These are phyloP conservation scores for Penicillium sp. DNA, from an alignment of 2,329 filamentous ascomycete genomes.

Conservation along the genomic window DNA sequence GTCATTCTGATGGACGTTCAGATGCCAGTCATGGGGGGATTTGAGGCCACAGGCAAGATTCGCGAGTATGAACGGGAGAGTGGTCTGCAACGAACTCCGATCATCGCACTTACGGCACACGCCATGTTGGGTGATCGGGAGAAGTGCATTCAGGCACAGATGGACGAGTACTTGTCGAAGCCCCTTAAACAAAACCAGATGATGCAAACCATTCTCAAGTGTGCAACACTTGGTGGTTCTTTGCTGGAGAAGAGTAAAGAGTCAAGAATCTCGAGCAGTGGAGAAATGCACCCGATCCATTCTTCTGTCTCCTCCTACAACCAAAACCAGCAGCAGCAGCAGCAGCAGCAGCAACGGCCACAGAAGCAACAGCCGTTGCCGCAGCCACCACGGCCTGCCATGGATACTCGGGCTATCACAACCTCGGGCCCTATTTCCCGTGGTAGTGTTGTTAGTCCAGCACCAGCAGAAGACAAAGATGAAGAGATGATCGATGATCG, in stretches of 20 bases:
- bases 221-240: constrained; percentile 73
- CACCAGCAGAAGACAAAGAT: constrained; percentile 52
- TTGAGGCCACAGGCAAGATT: constrained; percentile 95
- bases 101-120: constrained; percentile 94
- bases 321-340: constrained; percentile 36
- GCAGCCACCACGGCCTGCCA: constrained; percentile 46
- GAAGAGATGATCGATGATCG: constrained; percentile 60
- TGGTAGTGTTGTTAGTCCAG: constrained; percentile 61
- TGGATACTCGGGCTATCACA: constrained; percentile 66
- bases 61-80: constrained; percentile 86
- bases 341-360: constrained; percentile 16
- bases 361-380: constrained; percentile 19
- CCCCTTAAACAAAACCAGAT: constrained; percentile 94
- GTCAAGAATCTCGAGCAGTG: constrained; percentile 40
- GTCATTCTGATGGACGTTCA: constrained; percentile 99
- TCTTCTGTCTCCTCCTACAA: constrained; percentile 31
- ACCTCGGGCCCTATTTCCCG: constrained; percentile 59
- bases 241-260: constrained; percentile 46
- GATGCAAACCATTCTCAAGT: constrained; percentile 96
- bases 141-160: constrained; percentile 96
- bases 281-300: constrained; percentile 37
- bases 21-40: constrained; percentile 99
- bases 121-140: constrained; percentile 98
- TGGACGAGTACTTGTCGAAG: constrained; percentile 98
- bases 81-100: constrained; percentile 78